phyloP scores from a whole-genome alignment of 331 rosid genomes.

The Pyrus hybrid region DNA sequence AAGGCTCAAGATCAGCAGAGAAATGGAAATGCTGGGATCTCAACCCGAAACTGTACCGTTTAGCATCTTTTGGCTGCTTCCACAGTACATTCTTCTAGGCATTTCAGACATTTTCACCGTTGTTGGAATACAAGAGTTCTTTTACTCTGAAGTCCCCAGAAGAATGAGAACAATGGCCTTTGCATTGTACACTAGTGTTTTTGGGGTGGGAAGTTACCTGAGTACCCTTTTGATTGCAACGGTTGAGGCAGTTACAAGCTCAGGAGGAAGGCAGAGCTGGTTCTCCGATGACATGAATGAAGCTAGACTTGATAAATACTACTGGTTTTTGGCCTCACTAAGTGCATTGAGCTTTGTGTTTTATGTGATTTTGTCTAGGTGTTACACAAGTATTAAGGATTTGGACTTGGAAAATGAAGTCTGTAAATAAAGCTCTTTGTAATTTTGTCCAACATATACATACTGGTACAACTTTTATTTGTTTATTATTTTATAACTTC shows the following conservation, averaged over 20 bases:
- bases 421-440: slow-evolving; percentile 10
- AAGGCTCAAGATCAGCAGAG: slow-evolving; percentile 48
- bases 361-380: slow-evolving; percentile 50
- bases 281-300: slow-evolving; percentile 77
- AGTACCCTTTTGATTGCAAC: slow-evolving; percentile 68
- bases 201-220: slow-evolving; percentile 92
- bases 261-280: slow-evolving; percentile 60
- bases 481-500: too few relatives aligned
- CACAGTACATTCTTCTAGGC: slow-evolving; percentile 80
- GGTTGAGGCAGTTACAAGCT: slow-evolving; percentile 42
- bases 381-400: slow-evolving; percentile 31
- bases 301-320: slow-evolving; percentile 68
- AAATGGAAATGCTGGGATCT: slow-evolving; percentile 22
- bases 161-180: slow-evolving; percentile 84
- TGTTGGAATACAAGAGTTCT: slow-evolving; percentile 97
- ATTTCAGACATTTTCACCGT: slow-evolving; percentile 87
- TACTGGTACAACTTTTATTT: too few relatives aligned
- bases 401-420: slow-evolving; percentile 28
- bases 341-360: slow-evolving; percentile 44
- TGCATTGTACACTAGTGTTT: slow-evolving; percentile 74
- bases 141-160: slow-evolving; percentile 69
- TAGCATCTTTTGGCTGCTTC: slow-evolving; percentile 84
- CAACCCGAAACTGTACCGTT: slow-evolving; percentile 32
- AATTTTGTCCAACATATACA: too few relatives aligned
- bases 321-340: slow-evolving; percentile 63